phyloP scores from a whole-genome alignment of 2,329 filamentous ascomycete genomes.

The Talaromyces atroroseus region DNA sequence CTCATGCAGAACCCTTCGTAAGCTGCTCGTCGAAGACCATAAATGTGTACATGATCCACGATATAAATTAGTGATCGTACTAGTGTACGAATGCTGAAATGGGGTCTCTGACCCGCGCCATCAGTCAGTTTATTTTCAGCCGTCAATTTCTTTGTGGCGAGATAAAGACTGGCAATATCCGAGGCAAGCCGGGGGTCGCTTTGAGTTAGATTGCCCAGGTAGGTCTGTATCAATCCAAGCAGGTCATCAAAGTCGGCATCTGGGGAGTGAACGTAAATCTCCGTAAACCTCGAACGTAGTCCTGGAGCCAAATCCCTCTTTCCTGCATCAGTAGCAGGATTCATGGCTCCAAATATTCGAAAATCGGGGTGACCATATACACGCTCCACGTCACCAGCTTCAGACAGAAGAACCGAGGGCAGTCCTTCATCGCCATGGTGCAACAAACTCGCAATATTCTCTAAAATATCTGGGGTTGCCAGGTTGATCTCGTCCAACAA shows the following conservation, averaged over 20 bases:
- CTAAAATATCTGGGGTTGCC: conserved; percentile 87
- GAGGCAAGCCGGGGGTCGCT: conserved; percentile 68
- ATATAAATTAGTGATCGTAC: conserved; percentile 88
- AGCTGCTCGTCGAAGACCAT: conserved; percentile 76
- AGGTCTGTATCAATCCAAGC: conserved; percentile 79
- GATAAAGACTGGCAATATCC: conserved; percentile 80
- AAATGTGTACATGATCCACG: conserved; percentile 73
- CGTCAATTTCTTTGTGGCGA: conserved; percentile 76
- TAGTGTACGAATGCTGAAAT: conserved; percentile 92
- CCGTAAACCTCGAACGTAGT: conserved; percentile 86
- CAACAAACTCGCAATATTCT: conserved; percentile 86
- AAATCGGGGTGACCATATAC: conserved; percentile 88
- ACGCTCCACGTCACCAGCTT: conserved; percentile 88
- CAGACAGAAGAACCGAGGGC: conserved; percentile 82
- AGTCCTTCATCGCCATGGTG: conserved; percentile 63
- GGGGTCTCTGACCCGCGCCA: conserved; percentile 89
- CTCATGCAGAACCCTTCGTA: conserved; percentile 98
- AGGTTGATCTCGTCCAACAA: conserved; percentile 96
- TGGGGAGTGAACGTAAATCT: conserved; percentile 88
- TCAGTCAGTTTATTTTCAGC: conserved; percentile 83
- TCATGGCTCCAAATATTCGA: conserved; percentile 97
- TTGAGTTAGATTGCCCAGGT: conserved; percentile 66
- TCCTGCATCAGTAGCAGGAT: conserved; percentile 93
- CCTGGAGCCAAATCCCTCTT: conserved; percentile 90
- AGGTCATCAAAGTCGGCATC: conserved; percentile 83